phyloP scores from a whole-genome alignment of 1,284 basidiomycete species.

The Ustilago sp. region DNA sequence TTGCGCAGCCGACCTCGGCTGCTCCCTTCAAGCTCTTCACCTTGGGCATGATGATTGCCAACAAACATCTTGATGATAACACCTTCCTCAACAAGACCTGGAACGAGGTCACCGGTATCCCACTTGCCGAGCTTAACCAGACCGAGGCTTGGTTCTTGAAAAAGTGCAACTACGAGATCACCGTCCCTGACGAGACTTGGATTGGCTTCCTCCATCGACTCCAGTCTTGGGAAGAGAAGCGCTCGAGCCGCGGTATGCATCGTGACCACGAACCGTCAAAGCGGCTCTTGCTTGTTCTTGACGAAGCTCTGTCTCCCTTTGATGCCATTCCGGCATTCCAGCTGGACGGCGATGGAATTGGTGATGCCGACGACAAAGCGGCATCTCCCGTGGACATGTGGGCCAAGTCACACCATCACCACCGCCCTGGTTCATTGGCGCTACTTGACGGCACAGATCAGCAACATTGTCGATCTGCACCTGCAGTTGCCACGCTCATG shows the following conservation, averaged over 20 bases:
- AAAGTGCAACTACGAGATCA: slow-evolving; percentile 64
- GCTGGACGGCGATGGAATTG: slow-evolving; percentile 24
- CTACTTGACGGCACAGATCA: slow-evolving; percentile 22
- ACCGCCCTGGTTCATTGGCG: slow-evolving; percentile 26
- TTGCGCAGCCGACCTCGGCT: slow-evolving; percentile 63
- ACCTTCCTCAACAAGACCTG: slow-evolving; percentile 69
- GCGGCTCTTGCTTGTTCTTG: slow-evolving; percentile 53
- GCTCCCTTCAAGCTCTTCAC: slow-evolving; percentile 68
- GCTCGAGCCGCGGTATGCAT: slow-evolving; percentile 37
- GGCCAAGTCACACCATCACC: slow-evolving; percentile 35
- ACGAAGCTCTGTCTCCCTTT: slow-evolving; percentile 50
- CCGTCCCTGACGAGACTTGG: slow-evolving; percentile 63
- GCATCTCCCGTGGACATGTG: slow-evolving; percentile 36
- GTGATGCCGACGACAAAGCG: slow-evolving; percentile 11
- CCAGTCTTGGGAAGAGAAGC: slow-evolving; percentile 53
- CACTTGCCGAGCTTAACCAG: slow-evolving; percentile 64
- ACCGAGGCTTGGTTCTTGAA: slow-evolving; percentile 67
- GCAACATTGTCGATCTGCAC: slow-evolving; percentile 58
- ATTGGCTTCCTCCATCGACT: slow-evolving; percentile 56
- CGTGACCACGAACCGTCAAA: slow-evolving; percentile 49
- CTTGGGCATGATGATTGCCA: slow-evolving; percentile 67
- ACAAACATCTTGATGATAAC: slow-evolving; percentile 69
- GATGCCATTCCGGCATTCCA: slow-evolving; percentile 46
- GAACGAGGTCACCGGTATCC: slow-evolving; percentile 69
- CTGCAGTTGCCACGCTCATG: slow-evolving; percentile 28